A percentile compares a stretch with the other conserved stretches of the same genome.
Evolutionary conservation across 441 rosid species (phyloP).

Genomic region (Euphorbia schlechtendalii): DNA sequence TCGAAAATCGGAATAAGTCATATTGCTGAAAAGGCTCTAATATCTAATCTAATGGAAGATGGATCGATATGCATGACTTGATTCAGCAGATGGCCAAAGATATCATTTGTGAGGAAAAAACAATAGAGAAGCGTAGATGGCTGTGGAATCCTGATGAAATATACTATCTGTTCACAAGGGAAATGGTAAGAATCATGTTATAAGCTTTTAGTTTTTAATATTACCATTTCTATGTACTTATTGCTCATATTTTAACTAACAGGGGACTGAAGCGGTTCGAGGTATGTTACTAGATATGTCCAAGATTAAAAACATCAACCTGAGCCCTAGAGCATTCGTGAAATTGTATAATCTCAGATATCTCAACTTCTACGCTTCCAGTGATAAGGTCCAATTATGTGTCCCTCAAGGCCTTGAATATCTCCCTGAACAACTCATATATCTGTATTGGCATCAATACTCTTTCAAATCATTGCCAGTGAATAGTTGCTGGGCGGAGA

Average conservation of each 20-base stretch:
- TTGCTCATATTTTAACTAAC: too few relatives aligned
- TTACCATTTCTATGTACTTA: not conserved
- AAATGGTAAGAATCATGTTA: not conserved
- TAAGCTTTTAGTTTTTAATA: not conserved
- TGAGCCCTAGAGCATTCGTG: constrained; percentile 3
- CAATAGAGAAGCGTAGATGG: not conserved
- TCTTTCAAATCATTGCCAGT: constrained; percentile 7
- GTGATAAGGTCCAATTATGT: not conserved
- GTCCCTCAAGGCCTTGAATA: not conserved
- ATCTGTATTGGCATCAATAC: not conserved
- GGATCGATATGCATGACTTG: constrained; percentile 21
- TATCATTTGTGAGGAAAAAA: not conserved
- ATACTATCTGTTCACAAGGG: not conserved
- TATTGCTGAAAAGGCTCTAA: constrained; percentile 8
- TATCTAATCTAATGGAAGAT: not conserved
- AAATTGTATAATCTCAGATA: constrained; percentile 6
- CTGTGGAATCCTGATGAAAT: not conserved
- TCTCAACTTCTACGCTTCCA: not conserved
- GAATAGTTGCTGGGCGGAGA: not conserved
- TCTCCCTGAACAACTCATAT: constrained; percentile 3
- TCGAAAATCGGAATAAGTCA: not conserved
- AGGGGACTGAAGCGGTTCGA: not conserved
- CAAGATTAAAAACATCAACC: not conserved
- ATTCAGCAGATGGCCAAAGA: not conserved
- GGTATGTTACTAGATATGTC: not conserved